These are phyloP conservation scores for Tuber umbilicatum DNA, from an alignment of 495 filamentous ascomycete species.

Conservation along the genomic window DNA sequence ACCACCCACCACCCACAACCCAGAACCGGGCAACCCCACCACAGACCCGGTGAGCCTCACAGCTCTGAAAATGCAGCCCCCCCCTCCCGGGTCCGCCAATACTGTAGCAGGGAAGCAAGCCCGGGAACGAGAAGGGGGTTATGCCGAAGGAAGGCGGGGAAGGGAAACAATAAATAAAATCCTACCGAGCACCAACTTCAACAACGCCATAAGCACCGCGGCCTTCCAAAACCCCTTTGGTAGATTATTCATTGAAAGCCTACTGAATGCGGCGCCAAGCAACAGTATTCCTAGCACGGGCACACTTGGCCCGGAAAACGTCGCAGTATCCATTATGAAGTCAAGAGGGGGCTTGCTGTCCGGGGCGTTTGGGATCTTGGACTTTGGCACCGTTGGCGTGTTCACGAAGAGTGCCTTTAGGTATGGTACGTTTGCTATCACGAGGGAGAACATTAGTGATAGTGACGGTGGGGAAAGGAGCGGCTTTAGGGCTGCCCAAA, in stretches of 20 bases:
- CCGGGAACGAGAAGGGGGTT: background rate
- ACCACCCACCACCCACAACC: background rate
- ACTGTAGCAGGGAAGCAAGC: background rate
- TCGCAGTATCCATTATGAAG: conserved; percentile 37
- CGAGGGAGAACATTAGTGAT: conserved; percentile 29
- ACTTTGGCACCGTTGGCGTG: conserved; percentile 2
- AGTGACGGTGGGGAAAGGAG: conserved; percentile 32
- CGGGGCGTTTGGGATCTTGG: conserved; percentile 30
- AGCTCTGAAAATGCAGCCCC: background rate
- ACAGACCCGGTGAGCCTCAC: background rate
- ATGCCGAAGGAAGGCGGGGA: background rate
- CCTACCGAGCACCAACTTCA: conserved; percentile 39
- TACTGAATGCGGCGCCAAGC: conserved; percentile 32
- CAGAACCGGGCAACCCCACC: background rate
- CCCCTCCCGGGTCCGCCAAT: background rate
- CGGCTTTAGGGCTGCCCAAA: conserved; percentile 31
- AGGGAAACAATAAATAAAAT: background rate
- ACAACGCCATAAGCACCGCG: conserved; percentile 30
- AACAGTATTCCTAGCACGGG: conserved; percentile 35
- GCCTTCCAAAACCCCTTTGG: conserved; percentile 41
- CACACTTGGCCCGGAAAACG: conserved; percentile 29
- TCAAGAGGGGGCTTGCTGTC: conserved; percentile 37
- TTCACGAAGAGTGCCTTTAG: conserved; percentile 35
- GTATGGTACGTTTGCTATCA: conserved; percentile 33
- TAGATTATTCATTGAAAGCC: conserved; percentile 29